Conservation (phyloP, 495 filamentous ascomycete species). For the Aspergillus nanangensis region DNA sequence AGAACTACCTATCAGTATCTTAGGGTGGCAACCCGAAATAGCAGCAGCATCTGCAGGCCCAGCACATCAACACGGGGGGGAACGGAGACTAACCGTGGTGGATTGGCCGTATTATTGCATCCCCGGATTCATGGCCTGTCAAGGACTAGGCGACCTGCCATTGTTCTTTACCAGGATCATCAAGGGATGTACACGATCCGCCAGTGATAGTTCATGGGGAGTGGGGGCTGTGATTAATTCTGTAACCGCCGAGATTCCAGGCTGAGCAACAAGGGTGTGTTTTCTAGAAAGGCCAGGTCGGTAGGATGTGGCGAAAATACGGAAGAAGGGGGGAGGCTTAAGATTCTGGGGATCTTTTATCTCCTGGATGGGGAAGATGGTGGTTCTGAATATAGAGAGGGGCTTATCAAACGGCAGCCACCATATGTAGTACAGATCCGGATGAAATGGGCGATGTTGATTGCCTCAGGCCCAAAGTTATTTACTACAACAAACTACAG, state of each 20-base stretch:
- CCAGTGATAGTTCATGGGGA: not conserved
- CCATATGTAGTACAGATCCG: too few relatives aligned
- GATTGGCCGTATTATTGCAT: constrained; percentile 9
- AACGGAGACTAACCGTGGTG: constrained; percentile 6
- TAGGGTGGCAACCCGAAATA: constrained; percentile 21
- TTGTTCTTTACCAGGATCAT: constrained; percentile 1
- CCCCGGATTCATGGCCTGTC: constrained; percentile 17
- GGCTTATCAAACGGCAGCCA: too few relatives aligned
- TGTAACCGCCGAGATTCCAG: constrained; percentile 10
- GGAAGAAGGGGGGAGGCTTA: too few relatives aligned
- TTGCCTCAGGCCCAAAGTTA: too few relatives aligned
- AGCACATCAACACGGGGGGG: constrained; percentile 7
- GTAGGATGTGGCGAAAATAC: too few relatives aligned
- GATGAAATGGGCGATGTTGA: too few relatives aligned
- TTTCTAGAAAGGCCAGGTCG: too few relatives aligned
- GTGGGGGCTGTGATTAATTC: constrained; percentile 4
- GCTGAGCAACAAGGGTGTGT: not conserved
- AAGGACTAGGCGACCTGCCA: constrained; percentile 2
- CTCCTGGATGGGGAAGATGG: too few relatives aligned
- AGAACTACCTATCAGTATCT: too few relatives aligned
- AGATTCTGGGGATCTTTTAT: too few relatives aligned
- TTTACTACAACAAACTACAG: too few relatives aligned
- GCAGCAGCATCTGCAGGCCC: constrained; percentile 11
- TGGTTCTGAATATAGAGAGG: too few relatives aligned
- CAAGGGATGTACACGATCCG: constrained; percentile 8